A percentile compares a stretch with the other conserved stretches of the same genome.
Evolutionary conservation across 129 eudicot species (phyloP).

Genomic region (Helichrysum umbraculigerum): DNA sequence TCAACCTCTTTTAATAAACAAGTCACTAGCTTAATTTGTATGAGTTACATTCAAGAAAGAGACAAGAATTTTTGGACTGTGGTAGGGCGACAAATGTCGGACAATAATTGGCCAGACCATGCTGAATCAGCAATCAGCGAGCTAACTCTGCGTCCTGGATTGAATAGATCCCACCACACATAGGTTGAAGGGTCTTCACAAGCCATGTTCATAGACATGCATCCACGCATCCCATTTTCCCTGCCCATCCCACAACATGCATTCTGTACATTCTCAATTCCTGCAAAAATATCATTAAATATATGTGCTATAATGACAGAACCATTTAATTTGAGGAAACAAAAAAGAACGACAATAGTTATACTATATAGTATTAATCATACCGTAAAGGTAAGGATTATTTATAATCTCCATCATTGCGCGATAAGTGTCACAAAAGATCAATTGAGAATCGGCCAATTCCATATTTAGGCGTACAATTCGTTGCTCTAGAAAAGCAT

Average conservation of each 20-base stretch:
- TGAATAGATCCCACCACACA: conserved; percentile 79
- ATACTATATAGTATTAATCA: conserved; percentile 7
- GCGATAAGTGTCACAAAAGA: conserved; percentile 60
- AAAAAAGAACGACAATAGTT: background rate
- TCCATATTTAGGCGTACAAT: conserved; percentile 46
- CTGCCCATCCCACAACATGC: conserved; percentile 68
- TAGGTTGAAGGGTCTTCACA: conserved; percentile 46
- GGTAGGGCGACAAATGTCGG: conserved; percentile 53
- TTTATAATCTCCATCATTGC: conserved; percentile 61
- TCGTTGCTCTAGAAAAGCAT: conserved; percentile 46
- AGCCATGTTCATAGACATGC: conserved; percentile 50
- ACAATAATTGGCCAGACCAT: conserved; percentile 54
- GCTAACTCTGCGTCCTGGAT: conserved; percentile 55
- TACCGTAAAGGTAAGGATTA: conserved; percentile 56
- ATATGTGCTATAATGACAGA: background rate
- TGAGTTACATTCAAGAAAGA: conserved; percentile 7
- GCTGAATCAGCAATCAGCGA: conserved; percentile 62
- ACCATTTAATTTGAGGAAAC: background rate
- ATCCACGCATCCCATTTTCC: conserved; percentile 51
- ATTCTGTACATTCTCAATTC: conserved; percentile 57
- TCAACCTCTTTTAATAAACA: too few species aligned
- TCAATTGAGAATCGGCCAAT: conserved; percentile 46
- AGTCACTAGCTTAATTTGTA: background rate
- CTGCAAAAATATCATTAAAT: conserved; percentile 28
- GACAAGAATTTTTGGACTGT: conserved; percentile 42